phyloP scores from a whole-genome alignment of 2,329 filamentous ascomycete genomes.

The Plenodomus tracheiphilus region DNA sequence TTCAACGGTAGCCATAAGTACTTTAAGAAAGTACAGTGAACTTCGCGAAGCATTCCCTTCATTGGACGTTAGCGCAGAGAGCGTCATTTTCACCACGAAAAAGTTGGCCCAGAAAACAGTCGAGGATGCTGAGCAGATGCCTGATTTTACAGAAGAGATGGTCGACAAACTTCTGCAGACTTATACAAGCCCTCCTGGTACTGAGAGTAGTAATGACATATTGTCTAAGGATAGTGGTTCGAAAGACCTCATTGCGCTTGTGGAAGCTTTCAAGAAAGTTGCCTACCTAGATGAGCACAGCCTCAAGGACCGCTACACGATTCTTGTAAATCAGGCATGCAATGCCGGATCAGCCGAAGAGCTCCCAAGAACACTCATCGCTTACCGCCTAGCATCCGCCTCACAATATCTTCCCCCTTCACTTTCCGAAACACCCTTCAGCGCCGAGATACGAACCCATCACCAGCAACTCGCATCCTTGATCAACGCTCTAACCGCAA shows the following conservation, averaged over 20 bases:
- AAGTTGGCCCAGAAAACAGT: constrained; percentile 39
- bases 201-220: background rate
- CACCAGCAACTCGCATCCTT: constrained; percentile 24
- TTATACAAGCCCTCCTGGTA: constrained; percentile 7
- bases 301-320: constrained; percentile 35
- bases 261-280: constrained; percentile 22
- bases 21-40: constrained; percentile 20
- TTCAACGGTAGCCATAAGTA: constrained; percentile 42
- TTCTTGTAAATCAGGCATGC: constrained; percentile 35
- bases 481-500: constrained; percentile 17
- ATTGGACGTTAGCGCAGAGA: constrained; percentile 33
- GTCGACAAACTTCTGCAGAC: constrained; percentile 22
- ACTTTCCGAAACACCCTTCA: constrained; percentile 24
- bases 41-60: constrained; percentile 21
- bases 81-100: constrained; percentile 36
- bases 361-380: constrained; percentile 33
- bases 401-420: constrained; percentile 19
- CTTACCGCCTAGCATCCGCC: constrained; percentile 31
- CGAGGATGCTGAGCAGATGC: constrained; percentile 27
- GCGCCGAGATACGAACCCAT: constrained; percentile 22
- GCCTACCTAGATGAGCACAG: constrained; percentile 32
- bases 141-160: constrained; percentile 26
- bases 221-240: background rate
- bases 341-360: constrained; percentile 15
- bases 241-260: constrained; percentile 9